phyloP scores from a whole-genome alignment of 2,329 filamentous ascomycete genomes.

The Grosmannia penicillata region DNA sequence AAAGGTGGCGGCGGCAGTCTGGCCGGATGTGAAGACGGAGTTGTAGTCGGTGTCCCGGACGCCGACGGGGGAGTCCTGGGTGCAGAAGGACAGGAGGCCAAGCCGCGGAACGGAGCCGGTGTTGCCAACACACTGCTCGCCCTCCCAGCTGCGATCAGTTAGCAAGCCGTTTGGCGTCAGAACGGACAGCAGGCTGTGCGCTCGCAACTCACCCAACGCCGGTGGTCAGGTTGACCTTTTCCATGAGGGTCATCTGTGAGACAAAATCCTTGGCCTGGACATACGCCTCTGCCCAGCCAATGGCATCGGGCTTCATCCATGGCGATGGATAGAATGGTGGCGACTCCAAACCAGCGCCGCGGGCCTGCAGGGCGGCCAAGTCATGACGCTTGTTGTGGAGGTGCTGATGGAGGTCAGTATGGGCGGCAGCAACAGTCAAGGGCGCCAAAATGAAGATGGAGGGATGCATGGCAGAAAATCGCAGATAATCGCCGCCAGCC shows the following conservation, averaged over 20 bases:
- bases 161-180: too few relatives aligned
- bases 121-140: constrained; percentile 66
- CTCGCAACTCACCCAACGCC: constrained; percentile 70
- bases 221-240: constrained; percentile 93
- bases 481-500: too few relatives aligned
- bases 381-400: constrained; percentile 1
- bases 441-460: not conserved
- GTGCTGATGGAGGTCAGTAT: constrained; percentile 12
- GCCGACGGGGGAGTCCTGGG: constrained; percentile 76
- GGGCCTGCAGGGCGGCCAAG: constrained; percentile 6
- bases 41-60: constrained; percentile 64
- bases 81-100: constrained; percentile 58
- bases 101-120: constrained; percentile 54
- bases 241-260: constrained; percentile 63
- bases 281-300: constrained; percentile 64
- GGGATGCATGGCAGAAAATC: not conserved
- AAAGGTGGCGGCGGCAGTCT: constrained; percentile 74
- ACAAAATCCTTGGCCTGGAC: constrained; percentile 64
- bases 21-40: constrained; percentile 66
- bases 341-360: constrained; percentile 22
- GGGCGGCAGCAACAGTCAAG: not conserved
- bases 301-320: constrained; percentile 63
- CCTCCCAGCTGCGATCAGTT: constrained; percentile 47
- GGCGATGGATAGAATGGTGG: constrained; percentile 69
- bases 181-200: too few relatives aligned